Evolutionary conservation across 176 grass and related monocot genomes (phyloP), one percentile per base, ranked within the genome.

Genomic region (Hyparrhenia diplandra): DNA sequence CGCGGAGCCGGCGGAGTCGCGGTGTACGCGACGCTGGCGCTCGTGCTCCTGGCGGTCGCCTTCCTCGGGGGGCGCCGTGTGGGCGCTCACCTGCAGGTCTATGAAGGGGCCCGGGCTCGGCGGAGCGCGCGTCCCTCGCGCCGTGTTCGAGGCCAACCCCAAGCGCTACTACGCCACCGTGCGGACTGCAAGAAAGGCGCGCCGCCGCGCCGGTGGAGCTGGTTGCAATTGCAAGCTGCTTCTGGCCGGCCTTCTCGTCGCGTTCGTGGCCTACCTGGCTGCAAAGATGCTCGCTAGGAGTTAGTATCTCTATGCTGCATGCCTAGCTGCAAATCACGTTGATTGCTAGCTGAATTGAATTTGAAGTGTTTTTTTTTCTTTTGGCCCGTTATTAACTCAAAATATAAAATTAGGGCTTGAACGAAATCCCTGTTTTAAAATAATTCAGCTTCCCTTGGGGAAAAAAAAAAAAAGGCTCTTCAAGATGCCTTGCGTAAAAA

Each of bases 31-130:
- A 7, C 69, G 18, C 66, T 78, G 11, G 55, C 31, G 34, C 25
- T 64, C 1, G 13, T 8, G 27, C 66, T 87, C 54, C 41, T 82
- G 9, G 65, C 66, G 34, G 20, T 23, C 8, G 42, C 58, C 5
- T 87, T 87, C 67, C 0, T 87, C 67, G n/a, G 35, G 73, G 6
- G 85, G 85, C 79, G 79, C 13, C 55, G 73, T 57, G 18, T 82
- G 79, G 10, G 80, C 85, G 1, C 73, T 87, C 57, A 83, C 80
- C 73, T 78, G 67, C 74, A 36, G 75, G 5, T 76, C 71, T 9
- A 89, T 89, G 87, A 85, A 85, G 76, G 77, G 1, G 0, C 82
- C 77, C 4, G 77, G 82, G n/a, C 69, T 84, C 64, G 54, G 63
- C 40, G 70, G 87, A n/a, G 52, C 41, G 24, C 87, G 76, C 29